These are phyloP conservation scores for Cutaneotrichosporon sp. DNA, from an alignment of 1,284 basidiomycete genomes.

Conservation along the genomic window DNA sequence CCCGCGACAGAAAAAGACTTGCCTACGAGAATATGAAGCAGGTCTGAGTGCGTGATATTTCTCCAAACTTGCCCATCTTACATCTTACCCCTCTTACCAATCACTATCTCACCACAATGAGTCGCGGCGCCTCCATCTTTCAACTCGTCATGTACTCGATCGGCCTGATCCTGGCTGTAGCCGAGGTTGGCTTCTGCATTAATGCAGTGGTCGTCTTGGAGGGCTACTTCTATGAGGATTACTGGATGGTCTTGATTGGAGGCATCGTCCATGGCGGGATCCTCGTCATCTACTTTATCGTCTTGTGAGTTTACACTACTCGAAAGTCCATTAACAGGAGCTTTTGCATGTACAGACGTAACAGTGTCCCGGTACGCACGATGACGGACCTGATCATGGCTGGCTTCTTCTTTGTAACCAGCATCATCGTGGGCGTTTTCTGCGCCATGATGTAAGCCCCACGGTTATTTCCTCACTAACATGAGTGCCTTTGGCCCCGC, in stretches of 20 bases:
- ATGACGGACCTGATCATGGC: background rate
- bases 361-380: background rate
- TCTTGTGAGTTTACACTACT: background rate
- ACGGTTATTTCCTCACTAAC: background rate
- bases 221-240: background rate
- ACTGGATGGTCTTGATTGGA: background rate
- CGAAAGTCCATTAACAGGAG: background rate
- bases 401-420: background rate
- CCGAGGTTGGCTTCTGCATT: background rate
- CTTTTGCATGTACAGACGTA: background rate
- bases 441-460: background rate
- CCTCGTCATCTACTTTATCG: background rate
- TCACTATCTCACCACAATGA: background rate
- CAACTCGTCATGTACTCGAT: conserved; percentile 1
- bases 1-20: too few relatives aligned
- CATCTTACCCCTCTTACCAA: background rate
- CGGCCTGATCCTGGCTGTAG: background rate
- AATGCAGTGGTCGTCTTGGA: background rate
- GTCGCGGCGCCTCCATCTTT: background rate
- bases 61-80: background rate
- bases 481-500: background rate
- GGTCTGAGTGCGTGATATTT: too few relatives aligned
- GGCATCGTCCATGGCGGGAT: background rate
- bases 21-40: too few relatives aligned
- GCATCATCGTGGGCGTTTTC: background rate